phyloP scores from a whole-genome alignment of 2,329 filamentous ascomycete genomes.

The Emmonsiellopsis sp. region DNA sequence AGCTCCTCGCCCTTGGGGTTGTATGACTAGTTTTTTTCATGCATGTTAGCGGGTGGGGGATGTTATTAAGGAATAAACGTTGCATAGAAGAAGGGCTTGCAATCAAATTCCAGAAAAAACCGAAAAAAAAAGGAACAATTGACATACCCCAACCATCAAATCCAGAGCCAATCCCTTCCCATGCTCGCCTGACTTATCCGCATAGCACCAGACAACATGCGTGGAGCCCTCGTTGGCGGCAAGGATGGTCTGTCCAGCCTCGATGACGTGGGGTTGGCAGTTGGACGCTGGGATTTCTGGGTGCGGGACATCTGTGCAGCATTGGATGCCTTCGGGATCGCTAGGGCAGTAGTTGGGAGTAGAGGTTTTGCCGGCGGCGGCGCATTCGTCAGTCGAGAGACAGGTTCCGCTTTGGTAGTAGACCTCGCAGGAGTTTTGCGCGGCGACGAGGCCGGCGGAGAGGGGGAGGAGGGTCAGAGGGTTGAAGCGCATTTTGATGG shows the following conservation, averaged over 20 bases:
- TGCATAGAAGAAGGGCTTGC: background rate
- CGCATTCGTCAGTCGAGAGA: slow-evolving; percentile 28
- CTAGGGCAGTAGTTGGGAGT: slow-evolving; percentile 24
- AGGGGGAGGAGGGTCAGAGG: slow-evolving; percentile 1
- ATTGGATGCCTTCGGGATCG: slow-evolving; percentile 17
- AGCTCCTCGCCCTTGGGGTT: slow-evolving; percentile 34
- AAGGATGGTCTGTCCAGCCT: slow-evolving; percentile 15
- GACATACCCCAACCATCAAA: slow-evolving; percentile 23
- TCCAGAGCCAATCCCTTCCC: slow-evolving; percentile 22
- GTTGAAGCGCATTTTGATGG: slow-evolving; percentile 1
- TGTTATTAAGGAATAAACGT: background rate
- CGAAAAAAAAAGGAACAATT: slow-evolving; percentile 2
- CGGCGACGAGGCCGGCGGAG: slow-evolving; percentile 1
- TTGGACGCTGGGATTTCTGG: slow-evolving; percentile 3
- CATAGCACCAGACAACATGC: slow-evolving; percentile 15
- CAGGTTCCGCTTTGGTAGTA: slow-evolving; percentile 25
- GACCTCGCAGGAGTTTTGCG: slow-evolving; percentile 2
- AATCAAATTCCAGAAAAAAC: background rate
- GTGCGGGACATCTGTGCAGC: slow-evolving; percentile 11
- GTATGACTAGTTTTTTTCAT: slow-evolving; percentile 19
- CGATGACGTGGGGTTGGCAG: slow-evolving; percentile 15
- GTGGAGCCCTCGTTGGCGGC: slow-evolving; percentile 13
- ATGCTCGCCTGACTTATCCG: slow-evolving; percentile 15
- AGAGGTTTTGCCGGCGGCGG: slow-evolving; percentile 27
- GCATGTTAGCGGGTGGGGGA: background rate